A percentile compares a stretch with the other conserved stretches of the same genome.
Conservation (phyloP, 108 stramenopile genomes). For the Nannochloropsis salina region DNA sequence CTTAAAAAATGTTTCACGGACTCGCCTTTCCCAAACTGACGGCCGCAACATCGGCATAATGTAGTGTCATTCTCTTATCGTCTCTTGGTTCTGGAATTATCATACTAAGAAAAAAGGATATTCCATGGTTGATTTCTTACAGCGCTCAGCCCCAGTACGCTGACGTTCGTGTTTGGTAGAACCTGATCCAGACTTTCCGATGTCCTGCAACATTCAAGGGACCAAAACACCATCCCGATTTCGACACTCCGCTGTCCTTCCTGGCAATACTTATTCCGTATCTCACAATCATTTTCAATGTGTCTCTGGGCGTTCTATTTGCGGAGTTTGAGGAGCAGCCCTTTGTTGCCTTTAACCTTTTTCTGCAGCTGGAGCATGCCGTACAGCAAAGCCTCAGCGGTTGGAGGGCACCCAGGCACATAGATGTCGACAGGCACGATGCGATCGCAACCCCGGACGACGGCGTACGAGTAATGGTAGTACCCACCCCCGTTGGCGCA, state of each 20-base stretch:
- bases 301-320: constrained; percentile 60
- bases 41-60: too few relatives aligned
- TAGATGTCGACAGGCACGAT: constrained; percentile 99
- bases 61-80: background rate
- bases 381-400: constrained; percentile 93
- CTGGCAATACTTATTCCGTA: background rate
- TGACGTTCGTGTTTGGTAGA: too few relatives aligned
- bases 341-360: constrained; percentile 96
- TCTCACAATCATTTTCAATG: background rate
- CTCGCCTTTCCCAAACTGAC: background rate
- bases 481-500: constrained; percentile 99
- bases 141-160: too few relatives aligned
- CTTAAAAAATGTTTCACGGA: background rate
- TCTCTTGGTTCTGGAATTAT: background rate
- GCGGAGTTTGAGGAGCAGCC: constrained; percentile 78
- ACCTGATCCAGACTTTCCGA: too few relatives aligned
- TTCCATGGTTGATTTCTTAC: too few relatives aligned
- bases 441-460: constrained; percentile 92
- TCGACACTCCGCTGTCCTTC: background rate
- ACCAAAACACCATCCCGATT: background rate
- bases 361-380: constrained; percentile 95
- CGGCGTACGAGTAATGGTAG: constrained; percentile 98
- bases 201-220: too few relatives aligned
- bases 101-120: too few relatives aligned
- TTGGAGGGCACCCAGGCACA: constrained; percentile 98